Base-by-base conservation (phyloP, 2,329 filamentous ascomycete genomes). In the Lithohypha guttulata region DNA sequence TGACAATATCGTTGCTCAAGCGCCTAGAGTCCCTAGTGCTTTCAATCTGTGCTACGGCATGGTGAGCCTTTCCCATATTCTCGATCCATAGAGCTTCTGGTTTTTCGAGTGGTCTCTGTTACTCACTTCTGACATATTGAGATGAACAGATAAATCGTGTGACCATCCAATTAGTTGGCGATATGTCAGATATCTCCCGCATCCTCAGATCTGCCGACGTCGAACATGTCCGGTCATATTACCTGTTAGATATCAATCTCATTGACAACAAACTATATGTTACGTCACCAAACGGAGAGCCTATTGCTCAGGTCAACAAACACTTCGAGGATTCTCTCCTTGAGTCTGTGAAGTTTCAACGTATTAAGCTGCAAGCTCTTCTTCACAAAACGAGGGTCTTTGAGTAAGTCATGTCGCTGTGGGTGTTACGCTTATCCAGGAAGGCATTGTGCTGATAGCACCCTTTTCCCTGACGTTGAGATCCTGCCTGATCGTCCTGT, bases 21-120 rank as follows among this genome's bases (percentile, higher is more conserved):
- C n/a, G n/a, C n/a, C n/a, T n/a, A n/a, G n/a, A n/a, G n/a, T n/a
- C n/a, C n/a, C n/a, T n/a, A n/a, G n/a, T n/a, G n/a, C n/a, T n/a
- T 39, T n/a, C 28, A 27, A 40, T 18, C 18, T 34, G 2, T 45
- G 43, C 34, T 42, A 39, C 32, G 43, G 43, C 25, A 45, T 45
- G 43, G 43, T 45, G 13, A 39, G 42, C n/a, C n/a, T 44, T 18
- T 18, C 28, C 14, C 4, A 25, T 19, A 14, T 3, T 15, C 4
- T 4, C 2, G 8, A 28, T 32, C n/a, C 30, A 18, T n/a, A n/a
- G n/a, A n/a, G n/a, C n/a, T n/a, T n/a, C n/a, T n/a, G n/a, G n/a
- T n/a, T n/a, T n/a, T n/a, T n/a, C n/a, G n/a, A n/a, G n/a, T n/a
- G n/a, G n/a, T n/a, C n/a, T n/a, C n/a, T n/a, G n/a, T n/a, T n/a